Base-by-base conservation (phyloP, 371 early-diverging fungal species). In the Haplosporangium sp. region DNA sequence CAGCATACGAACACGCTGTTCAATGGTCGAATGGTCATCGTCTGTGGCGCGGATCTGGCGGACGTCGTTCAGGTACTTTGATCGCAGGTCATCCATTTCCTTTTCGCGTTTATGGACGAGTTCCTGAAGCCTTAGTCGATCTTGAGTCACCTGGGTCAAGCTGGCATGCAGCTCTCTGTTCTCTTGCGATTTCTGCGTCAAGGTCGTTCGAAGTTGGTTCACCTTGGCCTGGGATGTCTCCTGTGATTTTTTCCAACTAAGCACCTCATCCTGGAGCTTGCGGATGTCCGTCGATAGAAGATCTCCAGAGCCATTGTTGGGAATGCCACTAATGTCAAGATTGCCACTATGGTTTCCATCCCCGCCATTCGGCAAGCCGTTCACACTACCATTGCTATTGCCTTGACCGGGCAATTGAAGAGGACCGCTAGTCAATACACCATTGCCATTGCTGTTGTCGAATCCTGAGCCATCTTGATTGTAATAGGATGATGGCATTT, bases 41-140 rank as follows among this genome's bases (percentile, higher is more conserved):
- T 77, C 77, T 1, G 77, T 77, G 53, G 77, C 77, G 10, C 77
- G 77, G 50, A 77, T 71, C 46, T 77, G 77, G 52, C 77, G 72
- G 18, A 77, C 77, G 45, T 77, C 77, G 20, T 77, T 77, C 61
- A 77, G 55, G 59, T 77, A 77, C 45, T 71, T 77, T 16, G 77
- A 77, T 6, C 77, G 64, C 53, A 77, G 37, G 42, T 71, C 77
- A 29, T 77, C 72, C 68, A 77, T 77, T 55, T 77, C 77, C 72
- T 77, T 77, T 2, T 77, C 77, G 18, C 77, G 77, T 64, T 77
- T 77, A 55, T 71, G 63, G 10, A 77, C 67, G 43, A 71, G 53
- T 23, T 77, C 77, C 61, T 77, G 77, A 18, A 77, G 72, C 60
- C 50, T 64, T 23, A 71, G 20, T 67, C 77, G 77, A 52, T 77